phyloP scores from a whole-genome alignment of 257 asterid species.

The Solanum rostratum region DNA sequence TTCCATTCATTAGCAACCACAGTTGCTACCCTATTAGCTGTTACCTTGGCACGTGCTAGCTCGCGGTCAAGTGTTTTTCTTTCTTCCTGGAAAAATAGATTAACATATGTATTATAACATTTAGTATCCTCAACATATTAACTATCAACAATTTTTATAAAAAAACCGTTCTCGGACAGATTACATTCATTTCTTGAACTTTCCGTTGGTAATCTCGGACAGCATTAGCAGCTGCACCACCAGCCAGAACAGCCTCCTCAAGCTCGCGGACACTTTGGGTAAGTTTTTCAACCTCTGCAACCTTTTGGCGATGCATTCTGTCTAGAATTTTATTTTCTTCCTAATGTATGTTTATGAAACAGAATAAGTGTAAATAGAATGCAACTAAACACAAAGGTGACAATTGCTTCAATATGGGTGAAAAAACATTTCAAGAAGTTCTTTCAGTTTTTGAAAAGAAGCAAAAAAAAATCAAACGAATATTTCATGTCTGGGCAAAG shows the following conservation, averaged over 20 bases:
- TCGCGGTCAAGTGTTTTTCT: conserved; percentile 14
- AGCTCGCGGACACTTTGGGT: conserved; percentile 15
- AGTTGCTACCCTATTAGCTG: conserved; percentile 39
- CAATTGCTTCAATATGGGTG: not conserved
- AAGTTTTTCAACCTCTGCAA: conserved; percentile 17
- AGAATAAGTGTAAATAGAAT: not conserved
- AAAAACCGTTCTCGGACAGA: not conserved
- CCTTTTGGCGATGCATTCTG: conserved; percentile 14
- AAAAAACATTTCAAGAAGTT: not conserved
- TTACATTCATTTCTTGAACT: conserved; percentile 20
- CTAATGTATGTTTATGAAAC: conserved; percentile 13
- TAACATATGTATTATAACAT: not conserved
- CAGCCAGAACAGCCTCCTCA: conserved; percentile 15
- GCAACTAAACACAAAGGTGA: not conserved
- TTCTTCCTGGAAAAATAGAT: conserved; percentile 4
- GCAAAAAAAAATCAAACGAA: not conserved
- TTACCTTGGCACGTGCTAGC: conserved; percentile 15
- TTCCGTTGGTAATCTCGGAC: conserved; percentile 15
- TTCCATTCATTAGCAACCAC: conserved; percentile 99
- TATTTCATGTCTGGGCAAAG: not conserved
- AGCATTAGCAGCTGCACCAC: conserved; percentile 18
- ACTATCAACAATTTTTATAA: not conserved
- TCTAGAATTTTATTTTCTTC: conserved; percentile 11
- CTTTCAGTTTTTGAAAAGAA: not conserved
- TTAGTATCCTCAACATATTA: not conserved